Evolutionary conservation across 1,284 basidiomycete species (phyloP).

Genomic region (Irpex rosettiformis): DNA sequence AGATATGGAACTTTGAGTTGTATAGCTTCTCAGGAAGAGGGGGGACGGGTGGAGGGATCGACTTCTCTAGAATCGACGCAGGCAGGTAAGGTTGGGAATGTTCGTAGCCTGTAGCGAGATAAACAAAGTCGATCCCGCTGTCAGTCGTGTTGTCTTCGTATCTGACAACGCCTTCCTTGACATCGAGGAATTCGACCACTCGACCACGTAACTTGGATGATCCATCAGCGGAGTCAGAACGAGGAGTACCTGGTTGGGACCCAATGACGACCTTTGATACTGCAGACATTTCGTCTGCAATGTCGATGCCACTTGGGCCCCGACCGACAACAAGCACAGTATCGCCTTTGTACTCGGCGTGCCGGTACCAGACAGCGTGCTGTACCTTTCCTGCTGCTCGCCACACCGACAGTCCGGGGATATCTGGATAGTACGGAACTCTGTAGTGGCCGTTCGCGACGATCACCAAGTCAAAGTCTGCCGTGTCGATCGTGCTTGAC

Average conservation of each 20-base stretch:
- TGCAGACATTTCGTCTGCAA: conserved; percentile 51
- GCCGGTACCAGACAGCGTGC: conserved; percentile 68
- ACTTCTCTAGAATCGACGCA: conserved; percentile 28
- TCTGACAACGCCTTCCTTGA: conserved; percentile 41
- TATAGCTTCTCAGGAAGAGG: conserved; percentile 46
- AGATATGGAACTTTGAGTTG: conserved; percentile 63
- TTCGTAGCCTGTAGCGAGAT: conserved; percentile 75
- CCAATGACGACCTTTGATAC: conserved; percentile 48
- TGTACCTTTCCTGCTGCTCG: conserved; percentile 41
- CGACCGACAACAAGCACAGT: conserved; percentile 64
- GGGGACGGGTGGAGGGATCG: conserved; percentile 37
- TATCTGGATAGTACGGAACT: conserved; percentile 54
- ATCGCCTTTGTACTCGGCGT: conserved; percentile 41
- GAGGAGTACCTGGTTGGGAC: conserved; percentile 41
- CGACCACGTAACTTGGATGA: conserved; percentile 42
- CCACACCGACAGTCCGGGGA: conserved; percentile 61
- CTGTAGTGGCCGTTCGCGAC: conserved; percentile 74
- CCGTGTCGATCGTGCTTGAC: conserved; percentile 21
- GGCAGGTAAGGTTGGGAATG: conserved; percentile 59
- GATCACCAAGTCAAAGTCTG: conserved; percentile 56
- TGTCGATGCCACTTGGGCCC: conserved; percentile 68
- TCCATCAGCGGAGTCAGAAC: conserved; percentile 29
- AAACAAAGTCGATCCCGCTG: conserved; percentile 51
- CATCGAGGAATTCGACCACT: conserved; percentile 37
- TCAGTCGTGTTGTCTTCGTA: conserved; percentile 61